phyloP scores from a whole-genome alignment of 1,139 yeast genomes.

The Blastobotrys raffinosifermentans region DNA sequence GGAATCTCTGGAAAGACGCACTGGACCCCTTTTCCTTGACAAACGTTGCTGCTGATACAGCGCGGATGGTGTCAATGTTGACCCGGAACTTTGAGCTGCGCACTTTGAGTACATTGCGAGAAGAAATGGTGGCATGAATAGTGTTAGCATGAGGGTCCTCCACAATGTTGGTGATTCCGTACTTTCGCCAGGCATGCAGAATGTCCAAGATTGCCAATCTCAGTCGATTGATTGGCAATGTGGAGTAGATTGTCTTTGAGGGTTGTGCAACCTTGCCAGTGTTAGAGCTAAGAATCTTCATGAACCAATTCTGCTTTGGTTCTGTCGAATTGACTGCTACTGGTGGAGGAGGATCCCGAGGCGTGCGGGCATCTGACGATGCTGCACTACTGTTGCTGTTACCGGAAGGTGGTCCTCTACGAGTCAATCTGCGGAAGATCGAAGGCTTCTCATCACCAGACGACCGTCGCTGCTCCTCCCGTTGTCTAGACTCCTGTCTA shows the following conservation, averaged over 20 bases:
- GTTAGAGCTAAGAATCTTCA: constrained; percentile 29
- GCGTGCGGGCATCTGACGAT: constrained; percentile 1
- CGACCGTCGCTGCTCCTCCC: neutral
- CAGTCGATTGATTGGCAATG: constrained; percentile 23
- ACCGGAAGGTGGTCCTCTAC: neutral
- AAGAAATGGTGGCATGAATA: constrained; percentile 31
- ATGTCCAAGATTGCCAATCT: constrained; percentile 29
- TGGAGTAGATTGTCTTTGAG: constrained; percentile 26
- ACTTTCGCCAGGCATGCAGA: constrained; percentile 32
- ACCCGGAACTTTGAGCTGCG: constrained; percentile 30
- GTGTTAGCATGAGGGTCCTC: constrained; percentile 24
- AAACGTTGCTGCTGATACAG: constrained; percentile 26
- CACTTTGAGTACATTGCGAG: constrained; percentile 32
- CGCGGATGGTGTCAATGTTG: constrained; percentile 20
- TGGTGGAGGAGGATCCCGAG: constrained; percentile 8
- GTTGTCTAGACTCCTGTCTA: constrained; percentile 1
- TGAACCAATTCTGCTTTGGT: constrained; percentile 36
- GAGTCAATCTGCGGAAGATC: constrained; percentile 1
- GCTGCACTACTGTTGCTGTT: neutral
- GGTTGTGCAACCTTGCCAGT: constrained; percentile 9
- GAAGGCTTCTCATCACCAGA: too few relatives aligned
- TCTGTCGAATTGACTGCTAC: constrained; percentile 2
- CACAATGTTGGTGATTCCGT: constrained; percentile 30
- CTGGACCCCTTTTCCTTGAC: constrained; percentile 30
- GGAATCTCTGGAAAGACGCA: constrained; percentile 28